Evolutionary conservation across 352 stramenopile genomes (phyloP).

Genomic region (Salisapilia sapeloensis): DNA sequence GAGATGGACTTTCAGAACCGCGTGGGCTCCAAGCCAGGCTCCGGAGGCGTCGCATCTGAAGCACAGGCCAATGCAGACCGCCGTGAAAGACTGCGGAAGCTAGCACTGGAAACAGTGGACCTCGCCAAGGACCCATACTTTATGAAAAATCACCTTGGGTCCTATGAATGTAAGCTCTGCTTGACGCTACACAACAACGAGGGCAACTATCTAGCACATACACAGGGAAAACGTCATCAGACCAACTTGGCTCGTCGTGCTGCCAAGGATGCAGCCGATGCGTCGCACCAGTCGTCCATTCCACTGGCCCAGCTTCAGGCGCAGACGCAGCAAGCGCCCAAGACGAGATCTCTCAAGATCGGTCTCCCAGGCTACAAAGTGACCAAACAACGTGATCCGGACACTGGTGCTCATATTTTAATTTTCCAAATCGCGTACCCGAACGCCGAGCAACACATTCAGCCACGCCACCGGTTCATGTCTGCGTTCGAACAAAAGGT

Average conservation of each 20-base stretch:
- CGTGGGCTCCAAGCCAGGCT: conserved; percentile 62
- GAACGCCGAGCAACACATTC: conserved; percentile 84
- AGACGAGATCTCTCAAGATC: conserved; percentile 84
- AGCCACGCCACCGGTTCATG: conserved; percentile 98
- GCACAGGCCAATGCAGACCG: conserved; percentile 83
- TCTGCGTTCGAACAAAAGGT: conserved; percentile 98
- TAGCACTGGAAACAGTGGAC: conserved; percentile 98
- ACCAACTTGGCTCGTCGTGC: conserved; percentile 88
- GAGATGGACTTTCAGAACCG: conserved; percentile 80
- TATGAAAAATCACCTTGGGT: conserved; percentile 98
- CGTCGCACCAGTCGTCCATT: conserved; percentile 20
- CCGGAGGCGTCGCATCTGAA: conserved; percentile 56
- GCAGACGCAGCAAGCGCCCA: conserved; percentile 20
- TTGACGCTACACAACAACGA: conserved; percentile 98
- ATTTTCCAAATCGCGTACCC: conserved; percentile 95
- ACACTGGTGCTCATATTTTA: conserved; percentile 70
- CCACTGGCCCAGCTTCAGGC: conserved; percentile 22
- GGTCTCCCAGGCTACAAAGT: conserved; percentile 96
- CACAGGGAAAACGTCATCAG: conserved; percentile 98
- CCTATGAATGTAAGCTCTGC: conserved; percentile 98
- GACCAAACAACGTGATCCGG: conserved; percentile 85
- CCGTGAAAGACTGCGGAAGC: conserved; percentile 90
- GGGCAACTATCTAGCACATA: conserved; percentile 98
- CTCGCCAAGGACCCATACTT: conserved; percentile 99
- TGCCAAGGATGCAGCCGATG: conserved; percentile 59